Evolutionary conservation across 768 basidiomycete genomes (phyloP), one percentile per base, ranked within the genome.

Genomic region (Pleurotus platypus): DNA sequence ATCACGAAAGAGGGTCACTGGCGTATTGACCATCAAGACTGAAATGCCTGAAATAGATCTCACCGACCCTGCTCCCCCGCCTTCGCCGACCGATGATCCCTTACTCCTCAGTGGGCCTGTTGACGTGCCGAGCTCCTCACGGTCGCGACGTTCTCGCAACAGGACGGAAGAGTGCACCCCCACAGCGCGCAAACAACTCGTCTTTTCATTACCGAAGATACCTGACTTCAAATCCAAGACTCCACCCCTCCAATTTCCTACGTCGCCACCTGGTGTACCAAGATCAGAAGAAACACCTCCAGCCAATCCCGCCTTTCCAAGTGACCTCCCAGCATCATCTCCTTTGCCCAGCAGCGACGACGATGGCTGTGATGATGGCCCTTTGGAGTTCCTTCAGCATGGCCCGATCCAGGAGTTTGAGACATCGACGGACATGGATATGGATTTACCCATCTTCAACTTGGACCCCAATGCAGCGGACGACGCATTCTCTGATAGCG

Each of bases 31-130:
- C 11, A 63, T 84, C 57, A 92, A 91, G 77, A 81, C 73, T 57
- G 89, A 91, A 62, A 78, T 81, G 3, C 88, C 88, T 0, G 80
- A 81, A 15, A 73, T 89, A 60, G 81, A 89, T 62, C 69, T 87
- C 26, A 76, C 67, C 48, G 74, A 65, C 12, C 84, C 85, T 3
- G 76, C 83, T 62, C 83, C 86, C 6, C 90, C 90, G 0, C 75
- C 87, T 0, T 89, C 87, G 54, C 90, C 90, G 2, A 82, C 82
- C 0, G 90, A 92, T 38, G 90, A 92, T 62, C 90, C 90, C 0
- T 67, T 92, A 0, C 71, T 92, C 2, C 74, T 92, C 26, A 78
- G 76, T 46, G 82, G 77, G 2, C 72, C 74, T 9, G 63, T 72
- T n/a, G 51, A 54, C 22, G 51, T 54, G 5, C 51, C 38, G 6